Conservation (phyloP, 148 eudicot genomes). For the Camellia sinensis region DNA sequence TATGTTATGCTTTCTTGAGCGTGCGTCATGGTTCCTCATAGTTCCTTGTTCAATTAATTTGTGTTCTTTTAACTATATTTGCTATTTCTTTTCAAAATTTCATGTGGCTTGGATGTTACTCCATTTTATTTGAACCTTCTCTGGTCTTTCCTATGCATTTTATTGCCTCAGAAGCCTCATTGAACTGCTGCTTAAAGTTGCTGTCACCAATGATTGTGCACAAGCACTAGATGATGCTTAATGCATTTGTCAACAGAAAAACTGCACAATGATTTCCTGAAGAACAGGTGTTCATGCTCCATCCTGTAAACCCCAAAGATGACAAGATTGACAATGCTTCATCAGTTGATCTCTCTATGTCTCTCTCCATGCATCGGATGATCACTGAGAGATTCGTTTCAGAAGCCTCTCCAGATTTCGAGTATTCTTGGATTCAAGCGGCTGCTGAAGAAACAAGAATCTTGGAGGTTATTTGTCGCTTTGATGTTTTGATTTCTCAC, state of each 20-base stretch:
- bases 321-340: conserved; percentile 1
- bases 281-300: conserved; percentile 38
- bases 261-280: conserved; percentile 26
- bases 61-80: neutral
- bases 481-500: too few species aligned
- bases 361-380: too few species aligned
- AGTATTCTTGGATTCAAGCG: too few species aligned
- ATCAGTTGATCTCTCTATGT: too few species aligned
- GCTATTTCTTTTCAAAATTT: neutral
- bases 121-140: neutral
- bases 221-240: neutral
- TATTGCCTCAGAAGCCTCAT: neutral
- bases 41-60: neutral
- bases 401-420: too few species aligned
- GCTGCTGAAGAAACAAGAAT: too few species aligned
- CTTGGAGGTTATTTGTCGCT: too few species aligned
- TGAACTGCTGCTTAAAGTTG: neutral
- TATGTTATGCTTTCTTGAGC: neutral
- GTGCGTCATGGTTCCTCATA: neutral
- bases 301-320: conserved; percentile 22
- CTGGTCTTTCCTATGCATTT: neutral
- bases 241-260: conserved; percentile 28
- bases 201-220: too few species aligned
- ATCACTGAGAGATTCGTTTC: too few species aligned
- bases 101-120: neutral